Base-by-base conservation (phyloP, 345 rosid genomes). In the Streptanthus diversifolius region DNA sequence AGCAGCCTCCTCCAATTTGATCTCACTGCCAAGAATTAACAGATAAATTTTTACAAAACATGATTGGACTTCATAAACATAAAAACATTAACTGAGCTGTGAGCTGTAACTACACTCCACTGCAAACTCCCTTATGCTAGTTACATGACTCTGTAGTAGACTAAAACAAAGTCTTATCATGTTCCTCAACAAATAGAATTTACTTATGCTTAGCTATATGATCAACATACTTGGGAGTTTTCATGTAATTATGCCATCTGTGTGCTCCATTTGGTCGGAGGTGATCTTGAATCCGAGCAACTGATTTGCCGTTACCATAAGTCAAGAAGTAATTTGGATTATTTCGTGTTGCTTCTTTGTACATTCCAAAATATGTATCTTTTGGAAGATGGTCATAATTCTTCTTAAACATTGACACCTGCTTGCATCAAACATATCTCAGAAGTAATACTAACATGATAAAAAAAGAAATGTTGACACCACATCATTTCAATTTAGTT, bases 191-290 rank as follows among this genome's bases (percentile, higher is more conserved):
- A n/a, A 37, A 56, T 57, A 70, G 2, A 19, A 64, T 36, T 8
- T 22, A 43, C 56, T 18, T 43, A 35, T 63, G 27, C 7, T 5
- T 29, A 4, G 22, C 33, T 40, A 53, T 51, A 53, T 4, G 9
- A 57, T 58, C 29, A 5, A 73, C 85, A 63, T 84, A 91, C 98
- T 84, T 84, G 74, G 97, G 99, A 40, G 84, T 80, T 79, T 91
- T 90, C 96, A 86, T 90, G 73, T 92, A 91, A 72, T 95, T 91
- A 80, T 92, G 98, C 98, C 98, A 91, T 83, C 99, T 90, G 74
- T 91, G 99, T 39, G 99, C 96, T 72, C 99, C 99, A 81, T 95
- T 95, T 66, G 99, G 97, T 47, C 98, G 91, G 69, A 95, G 99
- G 82, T 92, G 93, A 61, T 91, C 95, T 72, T 79, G 90, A 65